A percentile compares a stretch with the other conserved stretches of the same genome.
Evolutionary conservation across 2,329 filamentous ascomycete genomes (phyloP).

Genomic region (Paracorniculantispora psalliotae): DNA sequence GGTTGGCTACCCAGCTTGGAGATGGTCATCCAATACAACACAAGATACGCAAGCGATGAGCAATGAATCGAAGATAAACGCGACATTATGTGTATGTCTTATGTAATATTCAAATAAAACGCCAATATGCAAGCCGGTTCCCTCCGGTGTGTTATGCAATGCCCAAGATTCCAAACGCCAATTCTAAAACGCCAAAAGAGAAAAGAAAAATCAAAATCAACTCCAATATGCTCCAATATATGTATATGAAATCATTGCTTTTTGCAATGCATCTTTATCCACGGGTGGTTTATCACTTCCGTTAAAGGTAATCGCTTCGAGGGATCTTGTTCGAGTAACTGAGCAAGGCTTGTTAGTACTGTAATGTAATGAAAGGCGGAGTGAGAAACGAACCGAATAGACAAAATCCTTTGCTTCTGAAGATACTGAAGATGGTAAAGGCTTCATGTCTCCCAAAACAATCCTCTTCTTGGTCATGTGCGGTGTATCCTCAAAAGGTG

Average conservation of each 20-base stretch:
- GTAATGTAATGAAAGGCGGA: not conserved
- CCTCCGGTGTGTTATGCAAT: not conserved
- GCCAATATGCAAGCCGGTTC: not conserved
- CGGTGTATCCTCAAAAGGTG: conserved; percentile 21
- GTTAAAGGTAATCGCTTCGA: conserved; percentile 18
- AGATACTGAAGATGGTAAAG: conserved; percentile 17
- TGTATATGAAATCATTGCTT: conserved; percentile 1
- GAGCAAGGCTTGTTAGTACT: not conserved
- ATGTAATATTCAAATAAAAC: not conserved
- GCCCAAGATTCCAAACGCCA: too few relatives aligned
- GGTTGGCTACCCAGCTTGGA: not conserved
- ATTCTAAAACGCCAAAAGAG: not conserved
- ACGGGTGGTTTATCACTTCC: conserved; percentile 19
- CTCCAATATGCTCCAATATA: not conserved
- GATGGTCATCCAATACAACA: not conserved
- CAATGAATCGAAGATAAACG: not conserved
- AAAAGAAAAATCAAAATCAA: not conserved
- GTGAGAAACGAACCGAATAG: conserved; percentile 14
- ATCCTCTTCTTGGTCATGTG: conserved; percentile 20
- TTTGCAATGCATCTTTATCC: conserved; percentile 19
- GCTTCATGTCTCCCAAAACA: conserved; percentile 19
- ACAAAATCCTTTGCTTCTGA: conserved; percentile 19
- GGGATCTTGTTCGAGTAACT: conserved; percentile 20
- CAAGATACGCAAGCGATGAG: not conserved
- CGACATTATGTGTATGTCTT: not conserved